Conservation (phyloP, 495 filamentous ascomycete species). For the Penicillium lagena region DNA sequence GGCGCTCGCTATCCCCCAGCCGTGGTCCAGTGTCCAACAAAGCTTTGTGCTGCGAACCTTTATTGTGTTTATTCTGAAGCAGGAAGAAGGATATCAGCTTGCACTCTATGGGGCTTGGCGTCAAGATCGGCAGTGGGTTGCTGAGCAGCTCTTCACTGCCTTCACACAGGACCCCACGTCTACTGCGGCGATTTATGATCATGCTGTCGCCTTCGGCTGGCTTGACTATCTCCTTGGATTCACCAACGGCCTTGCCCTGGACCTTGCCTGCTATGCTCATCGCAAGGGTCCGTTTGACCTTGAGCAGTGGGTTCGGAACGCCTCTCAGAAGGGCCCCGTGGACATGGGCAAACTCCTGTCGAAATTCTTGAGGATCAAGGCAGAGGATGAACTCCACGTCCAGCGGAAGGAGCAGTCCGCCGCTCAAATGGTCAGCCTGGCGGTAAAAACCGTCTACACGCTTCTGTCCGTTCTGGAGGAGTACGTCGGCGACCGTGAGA, state of each 20-base stretch:
- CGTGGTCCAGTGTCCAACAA: slow-evolving; percentile 57
- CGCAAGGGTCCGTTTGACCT: slow-evolving; percentile 73
- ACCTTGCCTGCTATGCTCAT: slow-evolving; percentile 85
- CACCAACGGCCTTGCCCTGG: slow-evolving; percentile 74
- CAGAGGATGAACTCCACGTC: slow-evolving; percentile 67
- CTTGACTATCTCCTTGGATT: slow-evolving; percentile 70
- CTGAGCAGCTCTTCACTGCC: slow-evolving; percentile 66
- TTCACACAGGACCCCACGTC: slow-evolving; percentile 70
- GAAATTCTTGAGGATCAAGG: slow-evolving; percentile 75
- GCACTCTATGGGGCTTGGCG: slow-evolving; percentile 86
- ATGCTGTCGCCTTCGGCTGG: slow-evolving; percentile 72
- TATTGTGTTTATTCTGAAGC: slow-evolving; percentile 54
- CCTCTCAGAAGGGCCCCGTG: slow-evolving; percentile 47
- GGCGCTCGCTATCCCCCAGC: slow-evolving; percentile 61
- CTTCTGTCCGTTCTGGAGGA: slow-evolving; percentile 75
- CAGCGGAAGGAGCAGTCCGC: slow-evolving; percentile 56
- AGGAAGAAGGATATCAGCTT: slow-evolving; percentile 66
- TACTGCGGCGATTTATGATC: slow-evolving; percentile 76
- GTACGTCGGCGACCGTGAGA: slow-evolving; percentile 48
- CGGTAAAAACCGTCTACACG: slow-evolving; percentile 76
- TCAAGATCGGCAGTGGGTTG: slow-evolving; percentile 77
- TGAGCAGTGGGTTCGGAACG: slow-evolving; percentile 70
- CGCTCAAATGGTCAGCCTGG: slow-evolving; percentile 63
- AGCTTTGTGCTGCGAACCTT: slow-evolving; percentile 57
- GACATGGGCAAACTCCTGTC: slow-evolving; percentile 59